Conservation (phyloP, 83 land plant genomes). For the Picea mariana region DNA sequence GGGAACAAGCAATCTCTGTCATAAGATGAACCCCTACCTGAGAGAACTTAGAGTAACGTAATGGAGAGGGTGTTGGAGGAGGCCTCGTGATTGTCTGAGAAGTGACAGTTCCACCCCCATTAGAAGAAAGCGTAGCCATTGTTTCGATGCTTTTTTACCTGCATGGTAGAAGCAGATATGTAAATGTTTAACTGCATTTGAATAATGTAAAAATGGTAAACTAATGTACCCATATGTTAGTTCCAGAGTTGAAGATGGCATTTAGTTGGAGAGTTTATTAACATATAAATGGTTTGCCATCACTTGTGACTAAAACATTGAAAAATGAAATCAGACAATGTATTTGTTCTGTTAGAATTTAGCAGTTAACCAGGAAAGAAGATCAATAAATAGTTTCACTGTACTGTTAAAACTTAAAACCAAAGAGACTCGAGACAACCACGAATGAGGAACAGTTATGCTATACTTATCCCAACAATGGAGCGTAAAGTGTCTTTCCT, state of each 20-base stretch:
- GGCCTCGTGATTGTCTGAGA: slow-evolving; percentile 28
- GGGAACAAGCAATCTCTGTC: slow-evolving; percentile 4
- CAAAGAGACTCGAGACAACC: background rate
- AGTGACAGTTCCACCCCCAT: background rate
- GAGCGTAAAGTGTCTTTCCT: too few relatives aligned
- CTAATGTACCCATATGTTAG: background rate
- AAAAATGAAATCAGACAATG: background rate
- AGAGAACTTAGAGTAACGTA: slow-evolving; percentile 64
- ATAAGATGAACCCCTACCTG: slow-evolving; percentile 35
- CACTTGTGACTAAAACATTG: background rate
- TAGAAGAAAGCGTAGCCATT: slow-evolving; percentile 8
- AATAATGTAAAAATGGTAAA: background rate
- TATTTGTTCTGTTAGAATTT: too few relatives aligned
- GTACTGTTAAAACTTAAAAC: background rate
- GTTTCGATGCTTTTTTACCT: background rate
- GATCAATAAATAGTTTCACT: background rate
- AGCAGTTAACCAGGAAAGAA: background rate
- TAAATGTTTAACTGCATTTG: background rate
- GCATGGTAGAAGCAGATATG: background rate
- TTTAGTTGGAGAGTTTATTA: background rate
- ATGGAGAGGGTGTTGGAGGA: slow-evolving; percentile 70
- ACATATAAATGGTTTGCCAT: background rate
- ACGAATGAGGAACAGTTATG: too few relatives aligned
- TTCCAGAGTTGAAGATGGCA: too few relatives aligned
- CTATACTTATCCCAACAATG: too few relatives aligned